These are phyloP conservation scores for Dicorynia guianensis DNA, from an alignment of 306 rosid genomes.

Conservation along the genomic window DNA sequence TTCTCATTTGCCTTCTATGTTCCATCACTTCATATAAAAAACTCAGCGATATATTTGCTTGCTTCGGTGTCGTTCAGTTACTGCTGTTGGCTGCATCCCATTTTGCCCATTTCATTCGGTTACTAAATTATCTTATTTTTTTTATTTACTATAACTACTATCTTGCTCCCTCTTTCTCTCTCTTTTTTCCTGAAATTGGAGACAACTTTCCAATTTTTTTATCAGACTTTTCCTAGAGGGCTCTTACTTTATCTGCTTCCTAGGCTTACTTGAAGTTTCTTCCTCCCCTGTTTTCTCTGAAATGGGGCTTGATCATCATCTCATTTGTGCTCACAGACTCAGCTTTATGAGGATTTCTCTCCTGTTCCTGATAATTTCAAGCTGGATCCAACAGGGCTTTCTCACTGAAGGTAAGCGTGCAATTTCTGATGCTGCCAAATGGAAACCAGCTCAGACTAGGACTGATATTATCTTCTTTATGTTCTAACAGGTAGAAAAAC, in stretches of 20 bases:
- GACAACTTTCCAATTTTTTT: constrained; percentile 1
- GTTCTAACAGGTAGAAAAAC: constrained; percentile 65
- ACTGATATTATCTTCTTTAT: constrained; percentile 14
- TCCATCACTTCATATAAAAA: constrained; percentile 63
- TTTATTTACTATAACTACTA: not conserved
- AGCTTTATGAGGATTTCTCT: constrained; percentile 43
- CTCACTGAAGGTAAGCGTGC: constrained; percentile 66
- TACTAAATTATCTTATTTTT: constrained; percentile 35
- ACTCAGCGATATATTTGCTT: constrained; percentile 36
- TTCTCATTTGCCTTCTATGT: constrained; percentile 76
- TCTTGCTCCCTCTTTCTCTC: constrained; percentile 19
- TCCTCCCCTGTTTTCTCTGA: constrained; percentile 3
- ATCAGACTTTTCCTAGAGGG: not conserved
- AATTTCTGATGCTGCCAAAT: constrained; percentile 12
- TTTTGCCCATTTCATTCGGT: constrained; percentile 18
- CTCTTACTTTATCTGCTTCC: constrained; percentile 3
- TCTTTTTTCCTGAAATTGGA: constrained; percentile 5
- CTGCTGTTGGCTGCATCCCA: constrained; percentile 19
- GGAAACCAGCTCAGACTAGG: constrained; percentile 8
- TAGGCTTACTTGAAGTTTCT: not conserved
- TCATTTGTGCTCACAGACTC: constrained; percentile 42
- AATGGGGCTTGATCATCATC: constrained; percentile 50
- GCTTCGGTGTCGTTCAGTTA: constrained; percentile 44
- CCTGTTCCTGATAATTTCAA: constrained; percentile 57
- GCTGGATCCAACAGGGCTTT: constrained; percentile 61